Conservation (phyloP, 805 yeast genomes). For the Debaryomyces castellii region DNA sequence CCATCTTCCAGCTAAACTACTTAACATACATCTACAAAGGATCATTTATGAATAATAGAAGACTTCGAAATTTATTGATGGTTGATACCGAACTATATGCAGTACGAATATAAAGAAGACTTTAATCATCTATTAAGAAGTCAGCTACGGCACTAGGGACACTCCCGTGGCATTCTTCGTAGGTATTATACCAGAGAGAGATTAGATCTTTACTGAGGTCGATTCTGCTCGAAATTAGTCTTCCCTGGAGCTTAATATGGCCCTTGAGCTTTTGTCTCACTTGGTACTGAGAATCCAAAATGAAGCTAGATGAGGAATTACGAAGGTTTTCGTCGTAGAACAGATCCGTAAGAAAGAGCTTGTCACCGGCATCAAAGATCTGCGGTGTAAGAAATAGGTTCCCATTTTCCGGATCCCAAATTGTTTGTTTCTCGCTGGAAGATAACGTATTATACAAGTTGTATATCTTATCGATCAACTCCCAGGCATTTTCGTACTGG, state of each 20-base stretch:
- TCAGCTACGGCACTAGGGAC: conserved; percentile 8
- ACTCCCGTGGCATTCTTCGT: conserved; percentile 9
- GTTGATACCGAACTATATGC: not conserved
- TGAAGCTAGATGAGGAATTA: conserved; percentile 12
- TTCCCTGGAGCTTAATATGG: conserved; percentile 12
- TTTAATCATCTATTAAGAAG: conserved; percentile 1
- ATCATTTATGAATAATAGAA: not conserved
- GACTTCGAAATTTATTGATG: not conserved
- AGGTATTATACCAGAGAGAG: conserved; percentile 17
- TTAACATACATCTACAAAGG: too few relatives aligned
- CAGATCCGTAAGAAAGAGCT: conserved; percentile 17
- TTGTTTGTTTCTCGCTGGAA: conserved; percentile 7
- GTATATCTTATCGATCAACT: conserved; percentile 12
- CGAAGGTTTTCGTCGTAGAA: conserved; percentile 17
- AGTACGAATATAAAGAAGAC: not conserved
- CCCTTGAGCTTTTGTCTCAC: conserved; percentile 16
- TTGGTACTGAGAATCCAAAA: conserved; percentile 11
- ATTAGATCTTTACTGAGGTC: conserved; percentile 19
- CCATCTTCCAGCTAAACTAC: too few relatives aligned
- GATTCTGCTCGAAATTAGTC: conserved; percentile 10
- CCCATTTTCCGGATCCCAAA: conserved; percentile 15
- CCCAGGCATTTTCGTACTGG: conserved; percentile 16
- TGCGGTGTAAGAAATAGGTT: conserved; percentile 19
- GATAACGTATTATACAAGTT: conserved; percentile 6
- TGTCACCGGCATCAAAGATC: conserved; percentile 13